Evolutionary conservation across 148 eudicot species (phyloP).

Genomic region (Rhododendron griersonianum): DNA sequence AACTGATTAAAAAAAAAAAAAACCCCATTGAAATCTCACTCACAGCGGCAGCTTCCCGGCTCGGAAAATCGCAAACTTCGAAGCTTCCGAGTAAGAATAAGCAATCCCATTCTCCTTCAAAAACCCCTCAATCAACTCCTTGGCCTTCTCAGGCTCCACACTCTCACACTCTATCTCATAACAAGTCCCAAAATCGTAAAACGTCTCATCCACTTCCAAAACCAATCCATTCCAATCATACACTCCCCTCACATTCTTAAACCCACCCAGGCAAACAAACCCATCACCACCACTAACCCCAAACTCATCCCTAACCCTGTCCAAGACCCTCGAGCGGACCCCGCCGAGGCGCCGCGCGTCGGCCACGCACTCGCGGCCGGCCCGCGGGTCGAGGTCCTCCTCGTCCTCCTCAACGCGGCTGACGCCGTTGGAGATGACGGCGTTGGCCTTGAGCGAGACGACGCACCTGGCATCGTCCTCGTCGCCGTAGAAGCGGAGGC

Average conservation of each 20-base stretch:
- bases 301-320: constrained; percentile 67
- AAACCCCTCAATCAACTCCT: constrained; percentile 56
- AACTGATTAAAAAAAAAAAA: neutral
- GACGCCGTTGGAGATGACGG: constrained; percentile 54
- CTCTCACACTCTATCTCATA: constrained; percentile 90
- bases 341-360: constrained; percentile 43
- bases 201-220: constrained; percentile 76
- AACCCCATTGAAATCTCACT: constrained; percentile 18
- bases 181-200: constrained; percentile 68
- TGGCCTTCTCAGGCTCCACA: constrained; percentile 67
- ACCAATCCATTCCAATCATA: constrained; percentile 70
- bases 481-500: constrained; percentile 70
- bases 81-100: constrained; percentile 59
- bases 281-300: constrained; percentile 32
- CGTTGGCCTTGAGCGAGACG: constrained; percentile 61
- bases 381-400: constrained; percentile 57
- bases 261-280: constrained; percentile 76
- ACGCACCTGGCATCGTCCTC: constrained; percentile 54
- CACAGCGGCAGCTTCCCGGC: constrained; percentile 57
- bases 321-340: constrained; percentile 51
- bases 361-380: constrained; percentile 47
- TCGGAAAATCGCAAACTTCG: constrained; percentile 72
- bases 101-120: constrained; percentile 58
- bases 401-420: constrained; percentile 85
- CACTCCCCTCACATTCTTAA: constrained; percentile 76